Base-by-base conservation (phyloP, 805 yeast species). In the Metschnikowia colocasiae region DNA sequence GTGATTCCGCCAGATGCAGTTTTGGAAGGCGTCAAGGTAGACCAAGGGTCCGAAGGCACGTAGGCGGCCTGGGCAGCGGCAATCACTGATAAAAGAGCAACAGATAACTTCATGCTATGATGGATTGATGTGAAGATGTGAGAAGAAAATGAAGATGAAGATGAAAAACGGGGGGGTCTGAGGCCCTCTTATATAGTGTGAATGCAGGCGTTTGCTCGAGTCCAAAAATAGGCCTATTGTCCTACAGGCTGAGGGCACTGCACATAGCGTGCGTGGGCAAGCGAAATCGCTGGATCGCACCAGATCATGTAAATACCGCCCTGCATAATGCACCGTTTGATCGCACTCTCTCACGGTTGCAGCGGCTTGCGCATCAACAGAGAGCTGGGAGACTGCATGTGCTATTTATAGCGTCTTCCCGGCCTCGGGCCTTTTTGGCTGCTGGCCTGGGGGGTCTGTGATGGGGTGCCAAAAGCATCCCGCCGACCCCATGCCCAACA, bases 21-120 rank as follows among this genome's bases (percentile, higher is more conserved):
- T 7, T 79, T 64, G 40, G 77, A 78, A 56, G 94, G 91, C 32
- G 90, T 83, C 65, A 85, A 74, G 46, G 89, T 82, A 46, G 85
- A 66, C 86, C 86, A 85, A 58, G 84, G 81, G 50, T 79, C 83
- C 45, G 81, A 65, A 52, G 85, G 86, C 55, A 81, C 79, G 56
- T 78, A 78, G 49, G 87, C 87, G 43, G 85, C 84, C 43, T 74
- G 45, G 29, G 82, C 73, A 15, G 73, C 50, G n/a, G 79, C 63
- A 45, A 76, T 74, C 35, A 80, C 60, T 54, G 79, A 68, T 30
- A 50, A 46, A 22, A 47, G 33, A 22, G 58, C 52, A 44, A 52
- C 44, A 19, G 52, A 46, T 29, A 52, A 40, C 45, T 52, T 51
- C 59, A 55, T 55, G 37, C 29, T 30, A 9, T 36, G 19, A 6